Evolutionary conservation across 495 filamentous ascomycete species (phyloP).

Genomic region (Glutinoglossum americanum): DNA sequence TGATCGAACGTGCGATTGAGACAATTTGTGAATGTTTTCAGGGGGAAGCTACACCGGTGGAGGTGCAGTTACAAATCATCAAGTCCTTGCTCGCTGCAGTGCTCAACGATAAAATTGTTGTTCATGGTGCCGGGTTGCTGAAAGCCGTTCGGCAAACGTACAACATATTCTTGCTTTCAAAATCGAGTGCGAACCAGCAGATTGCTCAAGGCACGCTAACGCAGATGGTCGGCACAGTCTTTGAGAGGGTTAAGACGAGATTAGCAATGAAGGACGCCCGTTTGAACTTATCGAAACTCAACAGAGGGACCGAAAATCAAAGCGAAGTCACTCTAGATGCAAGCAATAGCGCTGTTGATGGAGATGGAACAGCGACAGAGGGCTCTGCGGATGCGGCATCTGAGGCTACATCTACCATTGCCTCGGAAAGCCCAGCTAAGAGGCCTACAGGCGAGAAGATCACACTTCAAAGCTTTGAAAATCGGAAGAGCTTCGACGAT

Average conservation of each 20-base stretch:
- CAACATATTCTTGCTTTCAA: conserved; percentile 91
- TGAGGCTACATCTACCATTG: conserved; percentile 20
- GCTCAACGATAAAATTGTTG: conserved; percentile 92
- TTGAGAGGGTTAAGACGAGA: conserved; percentile 78
- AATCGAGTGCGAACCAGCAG: conserved; percentile 80
- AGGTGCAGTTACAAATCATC: conserved; percentile 93
- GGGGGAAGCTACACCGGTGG: conserved; percentile 71
- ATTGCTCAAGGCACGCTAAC: conserved; percentile 90
- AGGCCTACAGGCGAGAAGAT: conserved; percentile 49
- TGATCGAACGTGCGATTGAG: conserved; percentile 96
- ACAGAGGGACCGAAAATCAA: conserved; percentile 11
- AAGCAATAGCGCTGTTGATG: conserved; percentile 22
- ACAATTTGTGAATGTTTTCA: conserved; percentile 99
- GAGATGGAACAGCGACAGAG: conserved; percentile 16
- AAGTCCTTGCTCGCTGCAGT: conserved; percentile 91
- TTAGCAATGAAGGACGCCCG: conserved; percentile 68
- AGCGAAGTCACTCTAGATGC: conserved; percentile 21
- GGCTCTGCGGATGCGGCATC: conserved; percentile 16
- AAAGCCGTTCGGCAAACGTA: conserved; percentile 98
- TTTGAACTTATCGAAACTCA: conserved; percentile 25
- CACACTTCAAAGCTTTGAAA: conserved; percentile 88
- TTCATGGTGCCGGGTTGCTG: conserved; percentile 86
- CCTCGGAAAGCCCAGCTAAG: conserved; percentile 28
- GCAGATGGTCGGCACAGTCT: conserved; percentile 97
- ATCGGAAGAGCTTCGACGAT: conserved; percentile 82